Evolutionary conservation across 495 filamentous ascomycete species (phyloP).

Genomic region (Aspergillus conjunctus): DNA sequence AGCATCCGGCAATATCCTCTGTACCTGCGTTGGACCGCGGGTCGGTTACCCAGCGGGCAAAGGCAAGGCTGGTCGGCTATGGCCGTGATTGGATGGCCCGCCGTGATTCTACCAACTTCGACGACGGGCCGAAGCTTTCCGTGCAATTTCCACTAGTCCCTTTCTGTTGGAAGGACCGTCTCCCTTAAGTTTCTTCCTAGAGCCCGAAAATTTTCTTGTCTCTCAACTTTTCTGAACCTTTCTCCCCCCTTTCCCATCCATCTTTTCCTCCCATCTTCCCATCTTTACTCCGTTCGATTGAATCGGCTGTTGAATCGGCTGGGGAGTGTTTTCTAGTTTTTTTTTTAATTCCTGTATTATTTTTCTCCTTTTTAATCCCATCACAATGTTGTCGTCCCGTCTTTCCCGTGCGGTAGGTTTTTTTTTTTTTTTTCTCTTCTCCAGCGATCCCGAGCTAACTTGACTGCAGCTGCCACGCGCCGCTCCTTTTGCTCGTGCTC

Average conservation of each 20-base stretch:
- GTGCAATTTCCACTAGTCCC: conserved; percentile 55
- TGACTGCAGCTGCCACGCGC: conserved; percentile 46
- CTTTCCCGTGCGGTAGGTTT: conserved; percentile 70
- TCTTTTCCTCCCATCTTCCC: conserved; percentile 28
- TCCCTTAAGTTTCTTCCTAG: conserved; percentile 29
- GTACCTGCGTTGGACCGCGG: not conserved
- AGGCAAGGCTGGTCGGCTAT: conserved; percentile 8
- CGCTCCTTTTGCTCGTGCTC: conserved; percentile 50
- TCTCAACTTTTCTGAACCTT: conserved; percentile 31
- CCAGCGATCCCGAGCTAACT: too few species aligned
- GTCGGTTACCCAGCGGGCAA: conserved; percentile 27
- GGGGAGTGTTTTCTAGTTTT: conserved; percentile 32
- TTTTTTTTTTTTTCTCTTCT: too few species aligned
- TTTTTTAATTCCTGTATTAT: conserved; percentile 43
- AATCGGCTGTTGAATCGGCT: conserved; percentile 48
- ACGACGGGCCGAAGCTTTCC: conserved; percentile 46
- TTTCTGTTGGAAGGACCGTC: conserved; percentile 19
- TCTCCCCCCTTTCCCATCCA: conserved; percentile 32
- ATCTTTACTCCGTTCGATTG: conserved; percentile 38
- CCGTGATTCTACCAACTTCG: conserved; percentile 48
- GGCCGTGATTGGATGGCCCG: conserved; percentile 16
- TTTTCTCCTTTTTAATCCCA: conserved; percentile 33
- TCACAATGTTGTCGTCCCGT: conserved; percentile 59
- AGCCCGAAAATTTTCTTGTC: conserved; percentile 27
- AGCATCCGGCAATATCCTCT: too few species aligned